Conservation (phyloP, 768 basidiomycete genomes). For the Amanita rimosa region DNA sequence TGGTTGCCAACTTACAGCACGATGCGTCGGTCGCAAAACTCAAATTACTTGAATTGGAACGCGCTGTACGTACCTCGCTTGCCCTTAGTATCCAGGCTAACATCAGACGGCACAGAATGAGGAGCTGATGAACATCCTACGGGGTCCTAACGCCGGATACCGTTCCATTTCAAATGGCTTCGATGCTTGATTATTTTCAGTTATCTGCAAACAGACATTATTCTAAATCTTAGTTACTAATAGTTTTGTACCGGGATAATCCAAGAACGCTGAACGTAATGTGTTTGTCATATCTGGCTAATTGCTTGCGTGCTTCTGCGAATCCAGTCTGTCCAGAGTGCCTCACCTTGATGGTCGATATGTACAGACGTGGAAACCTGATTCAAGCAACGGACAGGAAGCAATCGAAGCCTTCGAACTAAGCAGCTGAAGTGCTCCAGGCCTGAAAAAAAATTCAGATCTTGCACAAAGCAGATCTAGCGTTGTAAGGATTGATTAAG, state of each 20-base stretch:
- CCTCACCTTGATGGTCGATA: constrained; percentile 4
- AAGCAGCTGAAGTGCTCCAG: not conserved
- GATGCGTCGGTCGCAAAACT: constrained; percentile 48
- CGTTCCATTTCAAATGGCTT: not conserved
- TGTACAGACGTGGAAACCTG: constrained; percentile 1
- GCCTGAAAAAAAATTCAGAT: constrained; percentile 3
- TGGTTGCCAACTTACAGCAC: constrained; percentile 61
- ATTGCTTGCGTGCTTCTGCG: constrained; percentile 1
- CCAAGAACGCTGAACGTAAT: not conserved
- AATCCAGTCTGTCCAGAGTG: constrained; percentile 3
- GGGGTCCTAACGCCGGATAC: not conserved
- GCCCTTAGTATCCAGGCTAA: not conserved
- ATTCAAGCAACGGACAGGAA: not conserved
- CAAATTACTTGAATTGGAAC: constrained; percentile 57
- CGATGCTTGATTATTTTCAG: not conserved
- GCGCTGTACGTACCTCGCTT: constrained; percentile 41
- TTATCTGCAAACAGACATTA: not conserved
- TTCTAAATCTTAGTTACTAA: not conserved
- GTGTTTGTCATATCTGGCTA: not conserved
- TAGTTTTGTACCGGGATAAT: not conserved
- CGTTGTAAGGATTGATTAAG: not conserved
- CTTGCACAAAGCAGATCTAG: not conserved
- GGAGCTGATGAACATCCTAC: not conserved
- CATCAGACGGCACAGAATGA: not conserved
- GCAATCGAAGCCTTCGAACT: constrained; percentile 3